Conservation (phyloP, 805 yeast genomes). For the Saturnispora bothae region DNA sequence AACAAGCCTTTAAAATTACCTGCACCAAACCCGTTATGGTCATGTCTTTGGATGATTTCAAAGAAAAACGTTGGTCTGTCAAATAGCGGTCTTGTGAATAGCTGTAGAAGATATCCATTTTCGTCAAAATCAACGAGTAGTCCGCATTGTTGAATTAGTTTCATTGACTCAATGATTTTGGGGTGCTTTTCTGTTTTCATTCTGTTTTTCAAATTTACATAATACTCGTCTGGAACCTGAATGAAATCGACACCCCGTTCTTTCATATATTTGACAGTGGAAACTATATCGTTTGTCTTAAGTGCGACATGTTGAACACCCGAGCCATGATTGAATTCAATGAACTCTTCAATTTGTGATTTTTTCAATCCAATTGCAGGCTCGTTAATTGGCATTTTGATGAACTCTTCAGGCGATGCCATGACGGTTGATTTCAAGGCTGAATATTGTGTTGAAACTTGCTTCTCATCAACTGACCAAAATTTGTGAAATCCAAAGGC, state of each 20-base stretch:
- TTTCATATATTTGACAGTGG: constrained; percentile 42
- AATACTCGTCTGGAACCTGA: constrained; percentile 47
- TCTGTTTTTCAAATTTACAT: constrained; percentile 36
- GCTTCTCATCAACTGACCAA: constrained; percentile 79
- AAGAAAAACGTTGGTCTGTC: constrained; percentile 77
- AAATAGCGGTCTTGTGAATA: constrained; percentile 66
- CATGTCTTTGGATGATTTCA: constrained; percentile 70
- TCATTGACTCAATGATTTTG: constrained; percentile 41
- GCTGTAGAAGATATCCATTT: constrained; percentile 64
- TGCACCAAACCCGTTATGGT: constrained; percentile 81
- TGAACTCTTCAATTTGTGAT: constrained; percentile 76
- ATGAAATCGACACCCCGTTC: constrained; percentile 66
- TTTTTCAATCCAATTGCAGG: constrained; percentile 60
- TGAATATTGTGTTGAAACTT: constrained; percentile 57
- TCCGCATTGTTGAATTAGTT: constrained; percentile 37
- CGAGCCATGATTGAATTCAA: constrained; percentile 66
- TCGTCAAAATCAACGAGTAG: constrained; percentile 73
- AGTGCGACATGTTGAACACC: constrained; percentile 82
- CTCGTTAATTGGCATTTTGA: constrained; percentile 79
- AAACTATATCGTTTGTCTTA: constrained; percentile 48
- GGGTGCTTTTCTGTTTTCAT: constrained; percentile 31
- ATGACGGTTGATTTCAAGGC: constrained; percentile 68
- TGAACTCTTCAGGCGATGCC: constrained; percentile 53
- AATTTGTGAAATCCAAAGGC: constrained; percentile 66
- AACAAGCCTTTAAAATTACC: constrained; percentile 79